Evolutionary conservation across 306 rosid genomes (phyloP), one percentile per base, ranked within the genome.

Genomic region (Glycine tomentella): DNA sequence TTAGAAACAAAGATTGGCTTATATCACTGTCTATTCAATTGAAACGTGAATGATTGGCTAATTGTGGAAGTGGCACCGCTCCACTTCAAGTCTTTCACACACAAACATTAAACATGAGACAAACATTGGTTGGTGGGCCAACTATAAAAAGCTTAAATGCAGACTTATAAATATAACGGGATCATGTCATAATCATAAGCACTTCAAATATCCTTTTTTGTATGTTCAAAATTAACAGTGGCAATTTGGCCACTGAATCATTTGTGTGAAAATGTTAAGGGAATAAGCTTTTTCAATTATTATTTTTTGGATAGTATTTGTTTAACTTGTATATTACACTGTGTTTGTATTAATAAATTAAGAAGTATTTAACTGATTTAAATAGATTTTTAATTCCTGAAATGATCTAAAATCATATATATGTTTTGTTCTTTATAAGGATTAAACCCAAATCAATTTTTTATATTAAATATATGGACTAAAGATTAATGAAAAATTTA

Each of bases 61-160:
- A 42, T 61, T 25, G 69, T 49, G 81, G 81, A 77, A 49, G 64
- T 38, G 53, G 20, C 65, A 65, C 74, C 2, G 42, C 65, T 77
- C 74, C 74, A 77, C 81, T 64, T 49, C 64, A 63, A 33, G 45
- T 34, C 38, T 34, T 62, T 4, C 31, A 8, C 38, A 10, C 8
- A 25, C 14, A 31, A 3, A 61, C 42, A 38, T 34, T 34, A 34
- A 34, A 0, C 38, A 34, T 34, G 1, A 38, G 42, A 38, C 42
- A 38, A 33, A 61, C 42, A 33, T 75, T 31, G 14, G 8, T 31
- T 46, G 33, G 70, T 12, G 46, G 70, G 69, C 0, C 25, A 2
- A 31, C 49, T 48, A 44, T 38, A 36, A 66, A 12, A 66, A n/a
- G n/a, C n/a, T n/a, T n/a, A n/a, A n/a, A n/a, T n/a, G n/a, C n/a